Percentiles rank a stretch among this genome's conserved stretches.
Evolutionary conservation across 2,329 filamentous ascomycete species (phyloP).

Genomic region (Xylaria sp.): DNA sequence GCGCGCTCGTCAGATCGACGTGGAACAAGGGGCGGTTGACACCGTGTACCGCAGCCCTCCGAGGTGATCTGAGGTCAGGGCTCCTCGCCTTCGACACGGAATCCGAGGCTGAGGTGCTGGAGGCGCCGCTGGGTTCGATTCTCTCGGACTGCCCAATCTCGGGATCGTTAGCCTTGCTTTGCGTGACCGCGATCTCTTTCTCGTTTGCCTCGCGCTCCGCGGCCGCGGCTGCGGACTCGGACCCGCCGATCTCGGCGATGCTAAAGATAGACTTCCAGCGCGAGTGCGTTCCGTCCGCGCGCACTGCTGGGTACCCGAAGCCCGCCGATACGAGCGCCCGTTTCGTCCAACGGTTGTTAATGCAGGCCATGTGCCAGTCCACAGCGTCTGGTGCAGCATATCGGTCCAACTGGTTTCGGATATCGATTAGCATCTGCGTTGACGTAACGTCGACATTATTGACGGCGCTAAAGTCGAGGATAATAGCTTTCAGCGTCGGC

Average conservation of each 20-base stretch:
- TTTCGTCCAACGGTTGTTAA: conserved; percentile 95
- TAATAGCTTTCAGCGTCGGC: conserved; percentile 85
- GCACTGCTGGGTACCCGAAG: conserved; percentile 81
- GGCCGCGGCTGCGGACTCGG: conserved; percentile 72
- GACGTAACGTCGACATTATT: conserved; percentile 96
- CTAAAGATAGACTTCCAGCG: conserved; percentile 97
- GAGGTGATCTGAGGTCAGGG: conserved; percentile 59
- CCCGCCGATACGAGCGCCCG: conserved; percentile 86
- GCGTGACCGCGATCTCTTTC: conserved; percentile 49
- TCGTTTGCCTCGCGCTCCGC: conserved; percentile 74
- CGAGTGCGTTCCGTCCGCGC: conserved; percentile 62
- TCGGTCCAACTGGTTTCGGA: conserved; percentile 90
- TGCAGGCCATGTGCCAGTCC: conserved; percentile 95
- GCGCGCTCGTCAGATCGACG: conserved; percentile 86
- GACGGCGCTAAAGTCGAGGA: conserved; percentile 92
- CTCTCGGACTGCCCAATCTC: conserved; percentile 44
- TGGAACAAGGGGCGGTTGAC: conserved; percentile 93
- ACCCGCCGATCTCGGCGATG: conserved; percentile 84
- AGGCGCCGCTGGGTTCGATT: conserved; percentile 42
- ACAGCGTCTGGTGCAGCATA: conserved; percentile 84
- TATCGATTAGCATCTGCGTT: conserved; percentile 90
- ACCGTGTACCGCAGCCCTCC: conserved; percentile 78
- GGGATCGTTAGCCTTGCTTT: conserved; percentile 24
- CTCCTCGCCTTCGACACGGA: conserved; percentile 39
- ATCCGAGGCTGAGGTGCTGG: conserved; percentile 41